Evolutionary conservation across 345 rosid species (phyloP).

Genomic region (Gossypium raimondii): DNA sequence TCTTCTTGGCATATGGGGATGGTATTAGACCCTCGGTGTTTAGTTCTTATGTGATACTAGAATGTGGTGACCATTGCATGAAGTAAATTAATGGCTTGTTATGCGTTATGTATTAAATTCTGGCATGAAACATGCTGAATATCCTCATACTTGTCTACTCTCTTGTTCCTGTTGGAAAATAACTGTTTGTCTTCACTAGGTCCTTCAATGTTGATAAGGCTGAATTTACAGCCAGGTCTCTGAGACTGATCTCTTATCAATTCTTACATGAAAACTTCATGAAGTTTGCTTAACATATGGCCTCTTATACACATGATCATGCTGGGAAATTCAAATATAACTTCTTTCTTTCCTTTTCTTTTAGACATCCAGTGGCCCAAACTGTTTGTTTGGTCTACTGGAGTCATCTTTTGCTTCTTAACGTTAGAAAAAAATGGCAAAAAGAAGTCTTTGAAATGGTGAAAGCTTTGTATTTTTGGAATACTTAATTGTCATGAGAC

Average conservation of each 20-base stretch:
- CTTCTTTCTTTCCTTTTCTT: not conserved
- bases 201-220: not conserved
- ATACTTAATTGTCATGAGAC: not conserved
- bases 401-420: not conserved
- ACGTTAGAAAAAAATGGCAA: not conserved
- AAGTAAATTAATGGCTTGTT: constrained; percentile 7
- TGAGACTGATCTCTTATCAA: no score
- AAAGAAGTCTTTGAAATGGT: not conserved
- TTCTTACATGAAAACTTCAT: no score
- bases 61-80: not conserved
- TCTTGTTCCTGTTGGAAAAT: not conserved
- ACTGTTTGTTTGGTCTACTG: not conserved
- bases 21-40: not conserved
- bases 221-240: no score
- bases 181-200: not conserved
- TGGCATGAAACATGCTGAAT: not conserved
- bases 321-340: no score
- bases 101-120: not conserved
- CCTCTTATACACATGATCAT: not conserved
- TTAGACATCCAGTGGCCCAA: not conserved
- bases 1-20: not conserved
- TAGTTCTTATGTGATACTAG: not conserved
- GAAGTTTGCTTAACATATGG: no score
- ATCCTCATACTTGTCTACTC: not conserved
- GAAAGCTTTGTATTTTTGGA: not conserved